Evolutionary conservation across 441 rosid species (phyloP), one percentile per base, ranked within the genome.

Genomic region (Flueggea neowawraea): DNA sequence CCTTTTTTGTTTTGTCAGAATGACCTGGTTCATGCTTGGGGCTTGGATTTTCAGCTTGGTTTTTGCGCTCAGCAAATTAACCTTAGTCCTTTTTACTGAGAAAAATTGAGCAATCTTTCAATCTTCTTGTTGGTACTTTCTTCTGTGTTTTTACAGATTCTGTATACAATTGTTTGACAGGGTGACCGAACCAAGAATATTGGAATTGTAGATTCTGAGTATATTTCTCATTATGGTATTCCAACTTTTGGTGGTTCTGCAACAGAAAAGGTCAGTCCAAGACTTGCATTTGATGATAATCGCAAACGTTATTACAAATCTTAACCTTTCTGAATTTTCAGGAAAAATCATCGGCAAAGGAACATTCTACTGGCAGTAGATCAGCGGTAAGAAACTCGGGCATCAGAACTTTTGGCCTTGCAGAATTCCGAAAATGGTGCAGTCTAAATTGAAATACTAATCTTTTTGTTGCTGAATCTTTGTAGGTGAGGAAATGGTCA

Each of bases 11-110:
- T 45, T 45, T 58, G 4, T 60, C 77, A 91, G 96, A 91, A 78
- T 75, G 91, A 91, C 76, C 76, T 91, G 77, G 75, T 80, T 69
- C 85, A 79, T 22, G 90, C 84, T 22, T 86, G 97, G 97, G 95
- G 93, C 5, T 54, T 88, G 66, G 95, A 88, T 71, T 84, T 75
- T 71, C 86, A 78, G 72, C 87, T 88, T 16, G 94, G 96, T 56
- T 82, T 86, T 66, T 90, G 97, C 51, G 85, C 88, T 50, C 94
- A 87, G 91, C 94, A 65, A 72, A 69, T 11, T 58, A 58, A 45
- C n/a, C 62, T 39, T 22, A 22, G 28, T 22, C 28, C 28, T 22
- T 2, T 22, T 22, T 22, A 1, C 1, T 22, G 28, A 22, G n/a
- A 22, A 22, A 22, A 22, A 22, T 22, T 22, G 28, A 22, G 28